Conservation (phyloP, 2,329 filamentous ascomycete species). For the Triangularia setosa region DNA sequence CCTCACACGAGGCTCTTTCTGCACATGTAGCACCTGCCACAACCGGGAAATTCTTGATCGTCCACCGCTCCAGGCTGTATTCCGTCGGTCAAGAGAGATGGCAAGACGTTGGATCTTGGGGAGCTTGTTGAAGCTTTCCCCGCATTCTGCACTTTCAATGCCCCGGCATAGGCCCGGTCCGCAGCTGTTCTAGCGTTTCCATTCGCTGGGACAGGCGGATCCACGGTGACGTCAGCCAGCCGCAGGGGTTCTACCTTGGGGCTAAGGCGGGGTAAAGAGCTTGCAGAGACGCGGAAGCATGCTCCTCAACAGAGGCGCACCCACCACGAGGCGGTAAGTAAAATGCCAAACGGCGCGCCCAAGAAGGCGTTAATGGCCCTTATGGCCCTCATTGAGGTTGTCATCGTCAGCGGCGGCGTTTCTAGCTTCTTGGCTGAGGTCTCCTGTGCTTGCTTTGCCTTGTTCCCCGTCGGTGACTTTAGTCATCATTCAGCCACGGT, state of each 20-base stretch:
- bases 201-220: conserved; percentile 16
- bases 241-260: background rate
- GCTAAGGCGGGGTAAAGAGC: conserved; percentile 9
- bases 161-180: conserved; percentile 23
- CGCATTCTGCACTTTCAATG: conserved; percentile 12
- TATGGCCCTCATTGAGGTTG: background rate
- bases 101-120: conserved; percentile 1
- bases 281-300: conserved; percentile 1
- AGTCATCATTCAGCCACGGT: background rate
- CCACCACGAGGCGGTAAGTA: background rate
- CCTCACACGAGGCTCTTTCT: background rate
- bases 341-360: background rate
- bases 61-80: background rate
- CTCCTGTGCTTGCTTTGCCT: background rate
- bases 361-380: no score
- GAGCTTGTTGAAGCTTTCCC: conserved; percentile 13
- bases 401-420: conserved; percentile 9
- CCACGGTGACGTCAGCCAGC: conserved; percentile 23
- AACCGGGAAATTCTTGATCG: background rate
- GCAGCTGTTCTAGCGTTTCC: background rate
- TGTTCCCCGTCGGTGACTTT: background rate
- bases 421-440: background rate
- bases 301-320: background rate
- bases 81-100: background rate
- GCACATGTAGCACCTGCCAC: conserved; percentile 2